Evolutionary conservation across 164 flowering plant species (phyloP).

Genomic region (Platanus orientalis): DNA sequence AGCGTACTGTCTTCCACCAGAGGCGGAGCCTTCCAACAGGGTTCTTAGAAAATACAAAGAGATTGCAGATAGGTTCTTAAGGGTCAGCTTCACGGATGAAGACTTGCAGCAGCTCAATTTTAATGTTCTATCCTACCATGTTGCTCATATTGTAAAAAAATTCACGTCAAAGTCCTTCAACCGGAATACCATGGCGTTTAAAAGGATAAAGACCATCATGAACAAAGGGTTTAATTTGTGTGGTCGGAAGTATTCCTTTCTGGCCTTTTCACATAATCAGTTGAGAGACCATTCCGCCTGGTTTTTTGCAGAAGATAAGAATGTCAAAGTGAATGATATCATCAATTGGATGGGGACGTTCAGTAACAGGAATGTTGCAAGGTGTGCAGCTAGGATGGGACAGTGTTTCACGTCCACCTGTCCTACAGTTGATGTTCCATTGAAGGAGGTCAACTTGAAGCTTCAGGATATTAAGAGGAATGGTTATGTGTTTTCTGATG

Average conservation of each 20-base stretch:
- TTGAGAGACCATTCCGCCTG: constrained; percentile 90
- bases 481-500: constrained; percentile 79
- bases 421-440: constrained; percentile 77
- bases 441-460: constrained; percentile 33
- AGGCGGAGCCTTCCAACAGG: constrained; percentile 75
- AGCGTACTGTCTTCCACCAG: constrained; percentile 91
- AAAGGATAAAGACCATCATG: constrained; percentile 52
- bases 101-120: constrained; percentile 74
- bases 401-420: constrained; percentile 94
- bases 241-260: constrained; percentile 72
- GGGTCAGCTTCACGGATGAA: constrained; percentile 95
- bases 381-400: constrained; percentile 97
- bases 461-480: constrained; percentile 72
- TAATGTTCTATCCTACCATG: no score
- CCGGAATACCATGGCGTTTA: constrained; percentile 61
- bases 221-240: constrained; percentile 68
- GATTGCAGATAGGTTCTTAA: constrained; percentile 69
- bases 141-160: constrained; percentile 63
- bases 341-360: constrained; percentile 88
- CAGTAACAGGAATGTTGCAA: constrained; percentile 55
- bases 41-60: constrained; percentile 55
- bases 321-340: constrained; percentile 27
- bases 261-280: constrained; percentile 91
- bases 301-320: constrained; percentile 78
- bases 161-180: constrained; percentile 35